A percentile compares a stretch with the other conserved stretches of the same genome.
phyloP scores from a whole-genome alignment of 495 filamentous ascomycete species.

The Penicillium verhagenii region DNA sequence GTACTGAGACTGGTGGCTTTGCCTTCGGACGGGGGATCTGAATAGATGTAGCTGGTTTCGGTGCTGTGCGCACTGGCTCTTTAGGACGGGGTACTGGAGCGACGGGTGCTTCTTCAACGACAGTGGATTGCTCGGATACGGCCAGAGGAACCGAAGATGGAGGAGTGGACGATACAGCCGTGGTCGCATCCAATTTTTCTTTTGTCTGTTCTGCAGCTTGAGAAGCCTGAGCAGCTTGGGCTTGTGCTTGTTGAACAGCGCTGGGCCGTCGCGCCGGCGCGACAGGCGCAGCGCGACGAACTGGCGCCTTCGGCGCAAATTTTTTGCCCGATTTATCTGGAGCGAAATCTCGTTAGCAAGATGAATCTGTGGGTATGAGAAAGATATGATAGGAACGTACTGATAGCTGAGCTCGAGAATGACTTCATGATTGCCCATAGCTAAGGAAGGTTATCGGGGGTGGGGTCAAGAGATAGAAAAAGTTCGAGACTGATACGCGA shows the following conservation, averaged over 20 bases:
- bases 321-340: slow-evolving; percentile 56
- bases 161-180: neutral
- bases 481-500: slow-evolving; percentile 16
- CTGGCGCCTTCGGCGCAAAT: slow-evolving; percentile 45
- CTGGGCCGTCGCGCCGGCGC: slow-evolving; percentile 40
- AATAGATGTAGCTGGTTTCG: slow-evolving; percentile 21
- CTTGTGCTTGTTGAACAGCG: slow-evolving; percentile 34
- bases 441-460: slow-evolving; percentile 9
- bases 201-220: slow-evolving; percentile 24
- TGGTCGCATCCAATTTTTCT: neutral
- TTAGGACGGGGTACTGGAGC: slow-evolving; percentile 6
- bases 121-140: slow-evolving; percentile 11
- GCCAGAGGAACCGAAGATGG: neutral
- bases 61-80: slow-evolving; percentile 13
- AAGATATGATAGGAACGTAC: slow-evolving; percentile 32
- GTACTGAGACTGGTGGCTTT: slow-evolving; percentile 22
- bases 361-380: neutral
- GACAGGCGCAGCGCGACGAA: slow-evolving; percentile 42
- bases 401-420: slow-evolving; percentile 58
- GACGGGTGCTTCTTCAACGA: slow-evolving; percentile 11
- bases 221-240: slow-evolving; percentile 34
- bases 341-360: slow-evolving; percentile 1
- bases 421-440: slow-evolving; percentile 46
- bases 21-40: slow-evolving; percentile 31
- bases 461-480: slow-evolving; percentile 18